These are phyloP conservation scores for Epichloe sibirici DNA, from an alignment of 2,329 filamentous ascomycete genomes.

Conservation along the genomic window DNA sequence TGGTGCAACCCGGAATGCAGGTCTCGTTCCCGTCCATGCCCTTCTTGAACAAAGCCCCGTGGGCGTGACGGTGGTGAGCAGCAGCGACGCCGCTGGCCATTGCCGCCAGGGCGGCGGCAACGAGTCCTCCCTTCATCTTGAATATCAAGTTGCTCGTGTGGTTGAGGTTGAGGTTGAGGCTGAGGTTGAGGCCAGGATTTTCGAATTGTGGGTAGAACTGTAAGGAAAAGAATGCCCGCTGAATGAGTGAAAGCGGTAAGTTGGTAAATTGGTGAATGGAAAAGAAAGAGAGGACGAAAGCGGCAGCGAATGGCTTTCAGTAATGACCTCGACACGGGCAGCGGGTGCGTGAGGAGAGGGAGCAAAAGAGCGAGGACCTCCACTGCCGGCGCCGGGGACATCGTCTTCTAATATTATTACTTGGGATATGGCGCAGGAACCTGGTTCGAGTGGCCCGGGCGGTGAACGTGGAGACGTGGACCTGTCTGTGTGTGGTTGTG, in stretches of 20 bases:
- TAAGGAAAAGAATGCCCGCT: conserved; percentile 59
- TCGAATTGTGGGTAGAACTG: conserved; percentile 9
- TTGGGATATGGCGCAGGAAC: conserved; percentile 1
- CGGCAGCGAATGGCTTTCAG: conserved; percentile 30
- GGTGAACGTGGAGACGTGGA: neutral
- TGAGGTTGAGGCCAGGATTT: neutral
- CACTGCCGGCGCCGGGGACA: neutral
- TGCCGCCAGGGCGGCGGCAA: conserved; percentile 53
- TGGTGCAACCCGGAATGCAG: conserved; percentile 55
- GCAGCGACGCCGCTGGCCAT: conserved; percentile 44
- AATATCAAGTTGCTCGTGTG: conserved; percentile 15
- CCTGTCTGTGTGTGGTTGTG: neutral
- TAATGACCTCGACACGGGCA: conserved; percentile 38
- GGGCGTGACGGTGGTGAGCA: conserved; percentile 48
- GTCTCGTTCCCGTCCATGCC: conserved; percentile 29
- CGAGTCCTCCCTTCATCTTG: conserved; percentile 64
- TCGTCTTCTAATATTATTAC: conserved; percentile 27
- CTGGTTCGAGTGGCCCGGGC: neutral
- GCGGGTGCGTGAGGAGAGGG: conserved; percentile 27
- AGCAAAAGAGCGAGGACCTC: conserved; percentile 21
- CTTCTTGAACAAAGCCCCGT: conserved; percentile 49
- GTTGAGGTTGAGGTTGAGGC: neutral
- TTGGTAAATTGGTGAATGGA: conserved; percentile 39
- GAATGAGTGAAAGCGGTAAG: conserved; percentile 59
- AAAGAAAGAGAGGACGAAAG: conserved; percentile 40